These are phyloP conservation scores for Pezicula neosporulosa DNA, from an alignment of 2,329 filamentous ascomycete genomes.

Conservation along the genomic window DNA sequence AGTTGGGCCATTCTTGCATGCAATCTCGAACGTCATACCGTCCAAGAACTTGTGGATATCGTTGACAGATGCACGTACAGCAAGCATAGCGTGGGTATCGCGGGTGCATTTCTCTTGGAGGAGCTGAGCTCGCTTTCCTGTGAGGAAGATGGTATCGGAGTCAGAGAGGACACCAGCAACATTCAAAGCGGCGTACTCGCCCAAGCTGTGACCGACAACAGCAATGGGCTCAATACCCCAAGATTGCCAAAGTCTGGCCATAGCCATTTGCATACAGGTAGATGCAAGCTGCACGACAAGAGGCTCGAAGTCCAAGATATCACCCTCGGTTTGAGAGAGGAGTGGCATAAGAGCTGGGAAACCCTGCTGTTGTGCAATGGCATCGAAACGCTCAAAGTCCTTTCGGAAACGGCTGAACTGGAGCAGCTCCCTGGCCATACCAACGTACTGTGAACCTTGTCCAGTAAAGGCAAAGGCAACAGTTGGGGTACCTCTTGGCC, in stretches of 20 bases:
- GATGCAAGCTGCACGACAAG: conserved; percentile 49
- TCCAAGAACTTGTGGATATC: conserved; percentile 43
- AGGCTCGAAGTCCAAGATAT: conserved; percentile 42
- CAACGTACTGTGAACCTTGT: conserved; percentile 33
- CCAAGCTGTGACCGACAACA: conserved; percentile 59
- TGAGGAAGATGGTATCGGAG: conserved; percentile 66
- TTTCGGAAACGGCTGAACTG: conserved; percentile 32
- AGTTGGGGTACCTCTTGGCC: conserved; percentile 42
- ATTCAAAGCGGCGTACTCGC: conserved; percentile 70
- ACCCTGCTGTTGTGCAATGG: conserved; percentile 16
- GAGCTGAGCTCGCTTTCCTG: conserved; percentile 62
- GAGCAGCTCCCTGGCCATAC: conserved; percentile 17
- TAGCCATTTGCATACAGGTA: conserved; percentile 48
- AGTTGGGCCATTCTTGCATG: conserved; percentile 71
- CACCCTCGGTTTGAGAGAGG: conserved; percentile 36
- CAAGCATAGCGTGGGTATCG: conserved; percentile 64
- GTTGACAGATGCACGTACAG: conserved; percentile 41
- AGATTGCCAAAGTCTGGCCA: conserved; percentile 49
- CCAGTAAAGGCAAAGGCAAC: conserved; percentile 23
- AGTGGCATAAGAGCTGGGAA: conserved; percentile 30
- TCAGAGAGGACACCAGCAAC: conserved; percentile 66
- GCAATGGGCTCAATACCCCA: conserved; percentile 51
- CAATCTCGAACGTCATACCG: conserved; percentile 44
- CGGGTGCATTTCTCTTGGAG: conserved; percentile 62
- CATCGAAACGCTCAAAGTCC: conserved; percentile 18